Base-by-base conservation (phyloP, 305 asterid species). In the Fraxinus angustifolia region DNA sequence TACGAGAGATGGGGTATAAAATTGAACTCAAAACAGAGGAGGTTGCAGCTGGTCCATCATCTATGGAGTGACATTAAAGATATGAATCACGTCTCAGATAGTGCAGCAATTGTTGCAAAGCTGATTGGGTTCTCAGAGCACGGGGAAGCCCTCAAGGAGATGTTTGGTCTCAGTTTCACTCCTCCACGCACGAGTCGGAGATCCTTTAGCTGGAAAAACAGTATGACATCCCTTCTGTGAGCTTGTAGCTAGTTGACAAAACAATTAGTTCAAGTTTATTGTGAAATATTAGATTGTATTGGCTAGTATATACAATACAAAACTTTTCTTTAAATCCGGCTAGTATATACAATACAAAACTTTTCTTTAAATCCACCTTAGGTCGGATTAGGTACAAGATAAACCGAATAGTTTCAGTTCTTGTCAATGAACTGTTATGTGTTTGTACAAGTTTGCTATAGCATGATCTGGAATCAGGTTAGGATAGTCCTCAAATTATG, bases 121-220 rank as follows among this genome's bases (percentile, higher is more conserved):
- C 94, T 96, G 70, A 91, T 94, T 68, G 93, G 95, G 78, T 92
- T 96, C 86, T 92, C 94, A 8, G 91, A 91, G 82, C 86, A 92
- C 8, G 96, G 96, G 76, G 86, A 81, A 65, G 94, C 94, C 16
- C 83, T 91, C 6, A 92, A 91, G 89, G 99, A 96, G 92, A 96
- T 92, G 98, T 89, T 94, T 83, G 99, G 98, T 62, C 97, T 96
- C 79, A 96, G 97, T 89, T 94, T 96, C 92, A 86, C 97, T 23
- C 97, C 94, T 75, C 91, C 93, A 5, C 89, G 91, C 45, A 48
- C 72, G 70, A 86, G 81, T 84, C 82, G 97, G 67, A 89, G 97
- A 89, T 90, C 98, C 6, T 94, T 94, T 83, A 83, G 95, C 85
- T 94, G 98, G 99, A 96, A 91, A 85, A 90, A 90, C 82, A 87